phyloP scores from a whole-genome alignment of 129 eudicot genomes.

The Chrysanthemum seticuspe region DNA sequence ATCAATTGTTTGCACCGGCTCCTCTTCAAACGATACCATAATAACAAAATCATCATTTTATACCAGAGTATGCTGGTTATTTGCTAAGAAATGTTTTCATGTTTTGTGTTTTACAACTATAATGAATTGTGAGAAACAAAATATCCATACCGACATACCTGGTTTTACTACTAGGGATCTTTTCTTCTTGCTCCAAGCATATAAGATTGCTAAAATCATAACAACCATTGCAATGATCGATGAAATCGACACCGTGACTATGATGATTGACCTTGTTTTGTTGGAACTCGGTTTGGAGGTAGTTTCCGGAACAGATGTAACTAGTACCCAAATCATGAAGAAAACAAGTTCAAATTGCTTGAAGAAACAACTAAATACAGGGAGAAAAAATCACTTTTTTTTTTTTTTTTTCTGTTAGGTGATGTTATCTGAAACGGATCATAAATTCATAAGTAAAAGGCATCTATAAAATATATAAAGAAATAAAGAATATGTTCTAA shows the following conservation, averaged over 20 bases:
- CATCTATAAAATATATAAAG: background rate
- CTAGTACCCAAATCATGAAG: background rate
- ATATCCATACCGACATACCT: background rate
- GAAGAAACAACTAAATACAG: background rate
- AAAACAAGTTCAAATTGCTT: no score
- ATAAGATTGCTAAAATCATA: constrained; percentile 9
- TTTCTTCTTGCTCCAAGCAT: constrained; percentile 12
- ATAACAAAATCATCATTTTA: no score
- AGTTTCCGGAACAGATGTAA: background rate
- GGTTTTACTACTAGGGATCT: background rate
- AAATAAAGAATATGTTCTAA: no score
- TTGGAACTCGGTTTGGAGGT: constrained; percentile 11
- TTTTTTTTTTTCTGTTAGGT: no score
- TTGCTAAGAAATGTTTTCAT: no score
- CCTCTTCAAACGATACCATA: background rate
- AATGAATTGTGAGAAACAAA: background rate
- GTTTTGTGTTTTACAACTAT: background rate
- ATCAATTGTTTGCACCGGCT: background rate
- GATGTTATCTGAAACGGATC: no score
- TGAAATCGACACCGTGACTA: background rate
- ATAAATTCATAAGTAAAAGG: no score
- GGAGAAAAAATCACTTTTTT: no score
- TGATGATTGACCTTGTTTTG: background rate
- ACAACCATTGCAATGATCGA: background rate
- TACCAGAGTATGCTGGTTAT: no score